Conservation (phyloP, 1,284 basidiomycete genomes). For the Exsudoporus floridanus region DNA sequence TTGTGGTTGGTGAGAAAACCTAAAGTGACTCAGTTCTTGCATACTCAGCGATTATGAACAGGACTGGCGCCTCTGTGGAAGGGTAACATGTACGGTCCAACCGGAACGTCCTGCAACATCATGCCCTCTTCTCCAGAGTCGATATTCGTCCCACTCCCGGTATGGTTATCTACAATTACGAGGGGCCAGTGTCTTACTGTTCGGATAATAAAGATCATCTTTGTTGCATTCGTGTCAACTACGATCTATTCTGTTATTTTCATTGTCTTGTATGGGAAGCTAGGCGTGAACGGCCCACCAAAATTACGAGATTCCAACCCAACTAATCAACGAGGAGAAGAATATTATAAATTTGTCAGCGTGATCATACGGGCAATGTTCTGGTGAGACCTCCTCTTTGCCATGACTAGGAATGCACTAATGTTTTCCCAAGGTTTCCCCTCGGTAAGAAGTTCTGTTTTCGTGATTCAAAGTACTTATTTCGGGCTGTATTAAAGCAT, state of each 20-base stretch:
- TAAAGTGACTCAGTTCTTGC: not conserved
- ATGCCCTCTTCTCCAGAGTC: constrained; percentile 40
- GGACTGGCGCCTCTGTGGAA: constrained; percentile 45
- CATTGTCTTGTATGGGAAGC: constrained; percentile 53
- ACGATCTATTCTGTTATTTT: constrained; percentile 59
- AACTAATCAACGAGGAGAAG: constrained; percentile 48
- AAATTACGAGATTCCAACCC: constrained; percentile 51
- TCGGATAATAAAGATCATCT: constrained; percentile 47
- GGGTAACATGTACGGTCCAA: constrained; percentile 51
- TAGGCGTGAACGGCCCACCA: constrained; percentile 43
- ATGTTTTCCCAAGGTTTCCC: constrained; percentile 50
- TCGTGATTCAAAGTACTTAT: not conserved
- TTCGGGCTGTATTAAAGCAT: constrained; percentile 41
- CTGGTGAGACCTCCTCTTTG: constrained; percentile 48
- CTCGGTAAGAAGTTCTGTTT: constrained; percentile 44
- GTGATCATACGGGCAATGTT: constrained; percentile 63
- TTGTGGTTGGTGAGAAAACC: constrained; percentile 45
- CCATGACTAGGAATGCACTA: constrained; percentile 6
- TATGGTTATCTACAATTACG: constrained; percentile 32
- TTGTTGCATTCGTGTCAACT: constrained; percentile 52
- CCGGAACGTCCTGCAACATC: constrained; percentile 54
- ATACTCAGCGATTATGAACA: constrained; percentile 22
- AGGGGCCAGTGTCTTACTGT: not conserved
- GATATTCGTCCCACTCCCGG: constrained; percentile 58
- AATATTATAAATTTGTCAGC: constrained; percentile 59